Percentiles rank a stretch among this genome's conserved stretches.
phyloP scores from a whole-genome alignment of 139 green algal genomes.

The Micractinium conductrix region DNA sequence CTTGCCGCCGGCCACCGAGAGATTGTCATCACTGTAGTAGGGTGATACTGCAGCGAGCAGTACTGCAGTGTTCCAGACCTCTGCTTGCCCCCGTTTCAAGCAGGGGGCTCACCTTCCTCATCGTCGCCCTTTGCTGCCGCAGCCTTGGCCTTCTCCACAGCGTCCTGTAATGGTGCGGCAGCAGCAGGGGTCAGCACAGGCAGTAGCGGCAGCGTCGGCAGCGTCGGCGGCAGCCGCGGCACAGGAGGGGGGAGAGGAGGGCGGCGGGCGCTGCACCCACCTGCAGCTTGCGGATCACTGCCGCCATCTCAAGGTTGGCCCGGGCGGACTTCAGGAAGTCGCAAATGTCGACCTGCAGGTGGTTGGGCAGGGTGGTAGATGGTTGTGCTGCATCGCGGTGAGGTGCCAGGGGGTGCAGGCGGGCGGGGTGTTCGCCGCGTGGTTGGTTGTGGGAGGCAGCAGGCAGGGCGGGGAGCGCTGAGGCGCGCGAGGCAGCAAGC shows the following conservation, averaged over 20 bases:
- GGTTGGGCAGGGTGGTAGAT: not conserved
- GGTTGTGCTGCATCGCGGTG: not conserved
- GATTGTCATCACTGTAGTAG: too few species aligned
- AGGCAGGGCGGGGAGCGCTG: not conserved
- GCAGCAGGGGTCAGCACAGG: too few species aligned
- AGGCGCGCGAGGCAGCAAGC: too few species aligned
- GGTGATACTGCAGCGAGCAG: too few species aligned
- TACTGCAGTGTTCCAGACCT: too few species aligned
- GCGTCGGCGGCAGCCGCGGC: too few species aligned
- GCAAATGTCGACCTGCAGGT: conserved; percentile 74
- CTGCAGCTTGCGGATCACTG: conserved; percentile 70
- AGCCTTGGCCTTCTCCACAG: conserved; percentile 25
- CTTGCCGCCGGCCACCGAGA: too few species aligned
- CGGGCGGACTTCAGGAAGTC: conserved; percentile 76
- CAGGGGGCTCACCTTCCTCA: conserved; percentile 32
- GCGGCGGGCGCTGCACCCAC: not conserved
- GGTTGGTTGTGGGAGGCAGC: too few species aligned
- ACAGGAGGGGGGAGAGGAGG: too few species aligned
- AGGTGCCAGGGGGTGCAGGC: too few species aligned
- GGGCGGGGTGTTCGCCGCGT: too few species aligned
- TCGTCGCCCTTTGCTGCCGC: conserved; percentile 40
- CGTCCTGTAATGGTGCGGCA: conserved; percentile 71
- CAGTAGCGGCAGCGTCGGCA: too few species aligned
- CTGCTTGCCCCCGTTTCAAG: not conserved
- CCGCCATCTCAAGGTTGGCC: conserved; percentile 78